Percentiles rank a stretch among this genome's conserved stretches.
phyloP scores from a whole-genome alignment of 2,329 filamentous ascomycete genomes.

The Ascochyta clinopodiicola region DNA sequence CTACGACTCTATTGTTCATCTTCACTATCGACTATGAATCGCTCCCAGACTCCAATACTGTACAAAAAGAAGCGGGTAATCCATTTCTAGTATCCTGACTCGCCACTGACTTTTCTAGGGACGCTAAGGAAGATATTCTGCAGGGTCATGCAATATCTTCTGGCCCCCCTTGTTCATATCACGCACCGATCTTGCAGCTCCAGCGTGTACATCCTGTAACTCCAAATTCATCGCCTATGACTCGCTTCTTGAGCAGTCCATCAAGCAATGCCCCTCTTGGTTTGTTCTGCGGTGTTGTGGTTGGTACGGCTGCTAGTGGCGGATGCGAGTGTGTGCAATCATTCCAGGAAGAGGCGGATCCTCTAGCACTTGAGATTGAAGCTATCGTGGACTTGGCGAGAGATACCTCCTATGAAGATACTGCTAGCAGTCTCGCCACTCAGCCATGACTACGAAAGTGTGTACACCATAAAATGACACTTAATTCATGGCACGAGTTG shows the following conservation, averaged over 20 bases:
- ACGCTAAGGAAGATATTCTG: neutral
- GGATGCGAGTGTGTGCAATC: neutral
- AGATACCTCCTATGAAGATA: neutral
- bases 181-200: neutral
- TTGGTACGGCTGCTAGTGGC: neutral
- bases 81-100: neutral
- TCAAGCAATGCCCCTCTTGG: neutral
- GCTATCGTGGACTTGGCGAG: neutral
- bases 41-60: neutral
- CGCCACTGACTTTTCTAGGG: neutral
- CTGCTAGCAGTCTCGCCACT: neutral
- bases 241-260: neutral
- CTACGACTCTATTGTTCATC: neutral
- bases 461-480: neutral
- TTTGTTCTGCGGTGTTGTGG: neutral
- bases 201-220: neutral
- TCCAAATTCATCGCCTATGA: neutral
- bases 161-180: neutral
- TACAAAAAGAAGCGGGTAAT: neutral
- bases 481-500: neutral
- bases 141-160: neutral
- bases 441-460: neutral
- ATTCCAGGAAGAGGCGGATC: neutral
- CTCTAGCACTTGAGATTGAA: neutral
- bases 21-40: neutral